Percentiles rank a stretch among this genome's conserved stretches.
Evolutionary conservation across 257 asterid species (phyloP).

Genomic region (Rehmannia glutinosa): DNA sequence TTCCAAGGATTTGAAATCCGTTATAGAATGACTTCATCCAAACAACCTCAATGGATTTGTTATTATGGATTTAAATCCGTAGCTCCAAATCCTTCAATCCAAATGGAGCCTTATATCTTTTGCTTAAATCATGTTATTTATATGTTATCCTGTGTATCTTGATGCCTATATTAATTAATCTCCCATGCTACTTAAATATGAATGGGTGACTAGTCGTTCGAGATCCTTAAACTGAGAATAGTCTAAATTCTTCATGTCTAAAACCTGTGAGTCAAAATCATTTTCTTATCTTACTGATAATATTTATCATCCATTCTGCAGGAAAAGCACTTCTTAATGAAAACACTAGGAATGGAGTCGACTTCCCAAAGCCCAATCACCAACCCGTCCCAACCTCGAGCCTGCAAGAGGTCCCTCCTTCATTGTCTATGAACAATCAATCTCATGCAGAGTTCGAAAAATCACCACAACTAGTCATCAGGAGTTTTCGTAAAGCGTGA

Average conservation of each 20-base stretch:
- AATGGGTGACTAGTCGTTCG: neutral
- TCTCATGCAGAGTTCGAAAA: conserved; percentile 31
- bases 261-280: neutral
- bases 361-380: conserved; percentile 38
- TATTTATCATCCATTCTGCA: conserved; percentile 36
- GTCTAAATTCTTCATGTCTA: neutral
- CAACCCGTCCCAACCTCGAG: conserved; percentile 70
- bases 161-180: no score
- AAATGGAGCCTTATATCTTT: no score
- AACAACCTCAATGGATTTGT: no score
- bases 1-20: no score
- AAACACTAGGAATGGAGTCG: conserved; percentile 89
- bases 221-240: neutral
- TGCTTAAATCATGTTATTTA: no score
- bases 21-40: no score
- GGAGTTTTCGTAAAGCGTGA: conserved; percentile 33
- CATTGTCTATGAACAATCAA: conserved; percentile 64
- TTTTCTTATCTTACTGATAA: neutral
- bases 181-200: neutral
- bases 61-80: no score
- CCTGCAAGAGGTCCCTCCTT: conserved; percentile 97
- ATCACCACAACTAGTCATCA: conserved; percentile 30
- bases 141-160: no score
- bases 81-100: no score
- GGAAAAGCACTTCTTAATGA: conserved; percentile 92